Percentiles rank a stretch among this genome's conserved stretches.
Evolutionary conservation across 768 basidiomycete species (phyloP).

Genomic region (Russula brevipes): DNA sequence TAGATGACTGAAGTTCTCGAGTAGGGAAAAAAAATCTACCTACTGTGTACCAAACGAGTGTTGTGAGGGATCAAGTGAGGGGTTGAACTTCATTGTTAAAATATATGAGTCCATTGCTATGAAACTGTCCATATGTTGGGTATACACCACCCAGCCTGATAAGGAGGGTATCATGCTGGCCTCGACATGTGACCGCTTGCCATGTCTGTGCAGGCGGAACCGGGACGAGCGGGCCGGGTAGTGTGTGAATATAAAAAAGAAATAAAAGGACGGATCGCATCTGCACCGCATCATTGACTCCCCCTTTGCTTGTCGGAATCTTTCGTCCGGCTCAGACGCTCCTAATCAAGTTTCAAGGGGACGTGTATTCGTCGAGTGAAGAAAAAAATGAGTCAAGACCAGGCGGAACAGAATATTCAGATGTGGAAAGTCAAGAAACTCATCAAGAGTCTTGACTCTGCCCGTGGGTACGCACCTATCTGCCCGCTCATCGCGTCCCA

Average conservation of each 20-base stretch:
- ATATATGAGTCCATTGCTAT: too few species aligned
- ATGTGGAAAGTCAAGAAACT: conserved; percentile 99
- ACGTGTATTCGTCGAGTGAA: conserved; percentile 24
- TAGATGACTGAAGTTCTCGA: too few species aligned
- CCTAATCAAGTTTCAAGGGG: conserved; percentile 5
- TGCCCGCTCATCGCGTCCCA: not conserved
- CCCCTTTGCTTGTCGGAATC: not conserved
- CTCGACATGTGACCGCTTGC: too few species aligned
- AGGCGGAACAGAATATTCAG: conserved; percentile 92
- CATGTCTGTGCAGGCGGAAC: not conserved
- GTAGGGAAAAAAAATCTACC: too few species aligned
- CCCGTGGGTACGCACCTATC: conserved; percentile 63
- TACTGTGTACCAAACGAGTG: too few species aligned
- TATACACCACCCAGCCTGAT: too few species aligned
- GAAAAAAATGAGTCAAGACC: conserved; percentile 76
- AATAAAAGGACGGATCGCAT: too few species aligned
- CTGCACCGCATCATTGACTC: too few species aligned
- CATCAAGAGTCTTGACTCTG: conserved; percentile 94
- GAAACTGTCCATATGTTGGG: too few species aligned
- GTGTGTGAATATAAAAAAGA: not conserved
- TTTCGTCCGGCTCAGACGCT: not conserved
- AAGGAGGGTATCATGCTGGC: too few species aligned
- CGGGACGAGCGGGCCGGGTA: not conserved
- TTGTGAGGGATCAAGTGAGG: too few species aligned
- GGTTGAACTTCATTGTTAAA: too few species aligned